Base-by-base conservation (phyloP, 306 rosid genomes). In the Cajanus cajan region DNA sequence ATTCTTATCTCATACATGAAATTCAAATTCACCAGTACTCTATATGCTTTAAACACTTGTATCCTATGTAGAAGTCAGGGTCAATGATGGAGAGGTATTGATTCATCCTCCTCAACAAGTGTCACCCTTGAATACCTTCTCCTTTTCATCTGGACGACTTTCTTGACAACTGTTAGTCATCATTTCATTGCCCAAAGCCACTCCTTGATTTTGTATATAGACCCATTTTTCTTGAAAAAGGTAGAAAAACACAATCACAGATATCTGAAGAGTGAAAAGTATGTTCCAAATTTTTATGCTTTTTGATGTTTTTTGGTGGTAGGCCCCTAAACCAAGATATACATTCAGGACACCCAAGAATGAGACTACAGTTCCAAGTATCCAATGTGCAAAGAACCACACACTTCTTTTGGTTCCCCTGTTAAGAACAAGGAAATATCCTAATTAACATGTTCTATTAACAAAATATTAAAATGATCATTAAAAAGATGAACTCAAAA, bases 201-300 rank as follows among this genome's bases (percentile, higher is more conserved):
- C 86, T 76, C 92, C 87, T 87, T 89, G 92, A 18, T 83, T 89
- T 44, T 87, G 85, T 41, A 90, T 92, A 77, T 92, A 87, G 48
- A 52, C 71, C 96, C 94, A 88, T 82, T 90, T 94, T 82, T 94
- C 97, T 90, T 94, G 98, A 54, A 92, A 82, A n/a, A 94, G 97
- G 87, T 94, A 94, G 82, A 88, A 74, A 68, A 94, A 82, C 44
- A 88, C 84, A 63, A 92, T 22, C 52, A 87, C 76, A 72, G 86
- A 69, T n/a, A 94, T 73, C 55, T 94, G 82, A 78, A 80, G 77
- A 14, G 96, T 89, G 87, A 94, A 89, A 82, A 92, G 80, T 74
- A 89, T 81, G 41, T 78, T 82, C 97, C 98, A 92, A 79, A 75
- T 31, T 82, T 25, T 69, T 65, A 86, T 87, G 11, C 85, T 77